phyloP scores from a whole-genome alignment of 805 yeast species.

The Metschnikowia kofuensis region DNA sequence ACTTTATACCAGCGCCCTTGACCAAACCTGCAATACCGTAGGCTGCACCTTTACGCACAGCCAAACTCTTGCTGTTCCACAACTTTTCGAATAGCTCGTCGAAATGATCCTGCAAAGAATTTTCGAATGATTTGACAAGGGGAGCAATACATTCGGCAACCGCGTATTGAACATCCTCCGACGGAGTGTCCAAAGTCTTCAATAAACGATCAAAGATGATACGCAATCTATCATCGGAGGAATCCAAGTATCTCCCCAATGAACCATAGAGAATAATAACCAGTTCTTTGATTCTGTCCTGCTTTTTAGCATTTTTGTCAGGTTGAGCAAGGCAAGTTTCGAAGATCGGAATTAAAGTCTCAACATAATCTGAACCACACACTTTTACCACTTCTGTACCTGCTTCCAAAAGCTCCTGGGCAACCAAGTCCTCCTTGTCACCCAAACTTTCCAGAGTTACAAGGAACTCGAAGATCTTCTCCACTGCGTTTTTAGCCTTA shows the following conservation, averaged over 20 bases:
- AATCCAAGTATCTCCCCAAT: slow-evolving; percentile 76
- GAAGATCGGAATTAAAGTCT: slow-evolving; percentile 74
- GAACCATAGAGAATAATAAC: slow-evolving; percentile 88
- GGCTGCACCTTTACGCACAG: slow-evolving; percentile 88
- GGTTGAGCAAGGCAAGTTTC: slow-evolving; percentile 60
- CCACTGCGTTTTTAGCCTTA: slow-evolving; percentile 38
- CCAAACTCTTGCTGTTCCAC: slow-evolving; percentile 45
- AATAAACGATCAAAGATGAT: slow-evolving; percentile 67
- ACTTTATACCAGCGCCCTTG: slow-evolving; percentile 81
- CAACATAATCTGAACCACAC: slow-evolving; percentile 69
- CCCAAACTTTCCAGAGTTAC: slow-evolving; percentile 65
- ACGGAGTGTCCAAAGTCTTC: slow-evolving; percentile 77
- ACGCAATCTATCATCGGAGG: slow-evolving; percentile 62
- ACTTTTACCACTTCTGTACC: slow-evolving; percentile 68
- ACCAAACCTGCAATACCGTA: slow-evolving; percentile 94
- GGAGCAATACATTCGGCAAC: slow-evolving; percentile 86
- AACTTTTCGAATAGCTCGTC: slow-evolving; percentile 59
- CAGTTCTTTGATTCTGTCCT: slow-evolving; percentile 69
- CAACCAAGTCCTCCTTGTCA: slow-evolving; percentile 68
- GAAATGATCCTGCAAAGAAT: slow-evolving; percentile 51
- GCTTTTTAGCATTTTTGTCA: slow-evolving; percentile 44
- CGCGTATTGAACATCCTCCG: slow-evolving; percentile 87
- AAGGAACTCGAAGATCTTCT: slow-evolving; percentile 58
- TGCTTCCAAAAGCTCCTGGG: slow-evolving; percentile 85
- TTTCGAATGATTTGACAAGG: slow-evolving; percentile 57